These are phyloP conservation scores for Thalassiosira hispida DNA, from an alignment of 352 stramenopile species.

Conservation along the genomic window DNA sequence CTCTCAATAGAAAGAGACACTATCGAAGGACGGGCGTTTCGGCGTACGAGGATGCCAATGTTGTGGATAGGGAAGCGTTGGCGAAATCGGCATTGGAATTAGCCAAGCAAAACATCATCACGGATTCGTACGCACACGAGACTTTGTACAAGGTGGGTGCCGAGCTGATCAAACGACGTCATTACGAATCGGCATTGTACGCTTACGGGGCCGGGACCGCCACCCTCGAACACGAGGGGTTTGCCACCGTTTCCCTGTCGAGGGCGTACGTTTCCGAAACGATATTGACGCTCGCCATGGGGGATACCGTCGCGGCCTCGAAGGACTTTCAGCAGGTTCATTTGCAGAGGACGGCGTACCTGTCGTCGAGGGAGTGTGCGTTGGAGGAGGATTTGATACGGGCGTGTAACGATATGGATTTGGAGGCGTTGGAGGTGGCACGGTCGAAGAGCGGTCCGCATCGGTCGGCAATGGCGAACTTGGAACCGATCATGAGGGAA, in stretches of 20 bases:
- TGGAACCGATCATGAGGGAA: slow-evolving; percentile 59
- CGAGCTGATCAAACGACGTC: slow-evolving; percentile 56
- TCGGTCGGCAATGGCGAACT: slow-evolving; percentile 64
- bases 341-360: slow-evolving; percentile 74
- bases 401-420: slow-evolving; percentile 68
- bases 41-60: slow-evolving; percentile 57
- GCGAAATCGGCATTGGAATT: slow-evolving; percentile 49
- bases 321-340: slow-evolving; percentile 73
- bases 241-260: slow-evolving; percentile 68
- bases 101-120: slow-evolving; percentile 66
- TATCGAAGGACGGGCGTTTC: slow-evolving; percentile 77
- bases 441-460: slow-evolving; percentile 58
- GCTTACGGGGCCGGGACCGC: slow-evolving; percentile 63
- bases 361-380: slow-evolving; percentile 76
- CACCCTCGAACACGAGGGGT: slow-evolving; percentile 63
- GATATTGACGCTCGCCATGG: slow-evolving; percentile 74
- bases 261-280: slow-evolving; percentile 69
- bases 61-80: slow-evolving; percentile 26
- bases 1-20: slow-evolving; percentile 67
- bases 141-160: slow-evolving; percentile 59
- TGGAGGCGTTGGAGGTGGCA: slow-evolving; percentile 70
- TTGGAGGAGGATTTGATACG: slow-evolving; percentile 81
- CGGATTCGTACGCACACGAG: slow-evolving; percentile 69
- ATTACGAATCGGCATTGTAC: slow-evolving; percentile 80
- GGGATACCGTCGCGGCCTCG: slow-evolving; percentile 70